These are phyloP conservation scores for Globisporangium nagaii DNA, from an alignment of 352 stramenopile genomes.

Conservation along the genomic window DNA sequence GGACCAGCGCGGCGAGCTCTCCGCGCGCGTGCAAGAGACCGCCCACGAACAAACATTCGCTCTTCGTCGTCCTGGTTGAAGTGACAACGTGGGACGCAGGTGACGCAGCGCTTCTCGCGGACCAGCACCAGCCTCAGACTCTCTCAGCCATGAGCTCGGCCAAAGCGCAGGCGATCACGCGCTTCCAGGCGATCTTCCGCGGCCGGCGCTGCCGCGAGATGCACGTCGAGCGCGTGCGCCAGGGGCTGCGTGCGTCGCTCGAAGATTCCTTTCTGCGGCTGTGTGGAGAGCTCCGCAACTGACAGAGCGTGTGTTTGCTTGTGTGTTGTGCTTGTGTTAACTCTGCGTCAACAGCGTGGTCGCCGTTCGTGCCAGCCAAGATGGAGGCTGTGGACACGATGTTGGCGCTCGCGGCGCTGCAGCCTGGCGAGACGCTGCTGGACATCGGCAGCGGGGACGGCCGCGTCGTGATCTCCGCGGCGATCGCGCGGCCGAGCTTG, in stretches of 20 bases:
- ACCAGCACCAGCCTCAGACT: not conserved
- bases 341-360: constrained; percentile 39
- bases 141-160: constrained; percentile 3
- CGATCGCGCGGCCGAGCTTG: constrained; percentile 15
- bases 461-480: constrained; percentile 45
- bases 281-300: not conserved
- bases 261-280: not conserved
- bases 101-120: not conserved
- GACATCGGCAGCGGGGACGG: constrained; percentile 67
- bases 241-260: constrained; percentile 34
- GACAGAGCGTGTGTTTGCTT: not conserved
- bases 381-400: constrained; percentile 50
- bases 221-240: constrained; percentile 46
- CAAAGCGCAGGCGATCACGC: constrained; percentile 15
- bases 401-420: constrained; percentile 31
- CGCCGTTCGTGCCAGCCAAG: constrained; percentile 60
- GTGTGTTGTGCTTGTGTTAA: not conserved
- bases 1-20: no score
- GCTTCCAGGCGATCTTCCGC: constrained; percentile 56
- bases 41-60: no score
- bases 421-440: constrained; percentile 38
- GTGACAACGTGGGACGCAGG: no score
- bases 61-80: no score
- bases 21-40: no score
- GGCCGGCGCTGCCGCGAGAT: constrained; percentile 41